phyloP scores from a whole-genome alignment of 805 yeast genomes.

The Myxozyma monticola region DNA sequence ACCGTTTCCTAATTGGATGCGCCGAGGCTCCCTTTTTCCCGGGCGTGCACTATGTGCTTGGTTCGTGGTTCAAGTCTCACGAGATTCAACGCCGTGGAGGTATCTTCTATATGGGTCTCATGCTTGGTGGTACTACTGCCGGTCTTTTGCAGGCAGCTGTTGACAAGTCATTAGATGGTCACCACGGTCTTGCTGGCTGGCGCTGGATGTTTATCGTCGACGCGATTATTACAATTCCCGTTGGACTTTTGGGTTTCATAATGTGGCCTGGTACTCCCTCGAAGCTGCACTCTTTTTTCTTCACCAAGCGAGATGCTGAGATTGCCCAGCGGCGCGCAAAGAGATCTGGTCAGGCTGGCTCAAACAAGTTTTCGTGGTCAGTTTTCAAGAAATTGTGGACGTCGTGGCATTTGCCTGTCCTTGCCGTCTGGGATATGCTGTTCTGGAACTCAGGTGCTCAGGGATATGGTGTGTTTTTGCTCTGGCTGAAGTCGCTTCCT shows the following conservation, averaged over 20 bases:
- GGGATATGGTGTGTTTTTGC: slow-evolving; percentile 55
- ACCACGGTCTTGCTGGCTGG: slow-evolving; percentile 61
- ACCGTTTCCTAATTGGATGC: slow-evolving; percentile 66
- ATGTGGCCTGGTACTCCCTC: slow-evolving; percentile 67
- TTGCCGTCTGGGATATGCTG: slow-evolving; percentile 43
- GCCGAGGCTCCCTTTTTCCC: slow-evolving; percentile 60
- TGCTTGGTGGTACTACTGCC: slow-evolving; percentile 60
- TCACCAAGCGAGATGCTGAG: slow-evolving; percentile 58
- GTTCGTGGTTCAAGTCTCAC: slow-evolving; percentile 56
- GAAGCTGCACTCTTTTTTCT: slow-evolving; percentile 52
- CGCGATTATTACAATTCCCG: slow-evolving; percentile 57
- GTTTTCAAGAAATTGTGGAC: slow-evolving; percentile 49
- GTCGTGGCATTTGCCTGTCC: slow-evolving; percentile 48
- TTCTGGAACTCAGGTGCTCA: slow-evolving; percentile 38
- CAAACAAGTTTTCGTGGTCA: slow-evolving; percentile 35
- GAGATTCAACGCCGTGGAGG: slow-evolving; percentile 66
- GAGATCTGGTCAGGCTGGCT: slow-evolving; percentile 39
- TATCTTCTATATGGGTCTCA: slow-evolving; percentile 61
- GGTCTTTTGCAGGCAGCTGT: slow-evolving; percentile 64
- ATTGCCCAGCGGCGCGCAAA: slow-evolving; percentile 50
- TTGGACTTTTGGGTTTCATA: slow-evolving; percentile 58
- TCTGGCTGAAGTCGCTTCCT: slow-evolving; percentile 60
- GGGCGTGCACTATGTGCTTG: slow-evolving; percentile 56
- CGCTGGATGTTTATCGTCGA: slow-evolving; percentile 73
- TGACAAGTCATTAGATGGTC: slow-evolving; percentile 49